A percentile compares a stretch with the other conserved stretches of the same genome.
Conservation (phyloP, 73 alveolate species). For the Tetrahymena malaccensis region DNA sequence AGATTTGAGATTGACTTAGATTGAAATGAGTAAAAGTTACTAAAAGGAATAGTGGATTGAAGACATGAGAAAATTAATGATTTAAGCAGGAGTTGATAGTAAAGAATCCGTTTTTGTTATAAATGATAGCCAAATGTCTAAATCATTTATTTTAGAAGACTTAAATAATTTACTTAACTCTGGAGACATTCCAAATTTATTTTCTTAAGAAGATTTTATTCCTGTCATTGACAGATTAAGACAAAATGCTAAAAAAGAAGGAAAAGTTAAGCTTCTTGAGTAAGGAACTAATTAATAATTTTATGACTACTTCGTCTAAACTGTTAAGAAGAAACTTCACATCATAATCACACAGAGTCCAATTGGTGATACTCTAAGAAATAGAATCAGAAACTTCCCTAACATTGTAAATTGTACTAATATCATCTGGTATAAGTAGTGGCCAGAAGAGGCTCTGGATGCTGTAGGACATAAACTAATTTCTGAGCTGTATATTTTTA, state of each 20-base stretch:
- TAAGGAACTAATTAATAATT: constrained; percentile 16
- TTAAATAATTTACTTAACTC: constrained; percentile 34
- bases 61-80: constrained; percentile 56
- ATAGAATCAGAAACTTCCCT: constrained; percentile 48
- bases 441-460: constrained; percentile 62
- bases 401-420: constrained; percentile 57
- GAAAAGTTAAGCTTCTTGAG: constrained; percentile 19
- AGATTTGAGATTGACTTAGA: constrained; percentile 43
- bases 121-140: constrained; percentile 10
- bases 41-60: constrained; percentile 64
- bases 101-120: constrained; percentile 70
- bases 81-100: constrained; percentile 60
- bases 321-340: constrained; percentile 37
- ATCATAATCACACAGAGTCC: constrained; percentile 57
- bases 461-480: constrained; percentile 44
- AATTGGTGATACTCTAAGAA: constrained; percentile 45
- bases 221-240: constrained; percentile 27
- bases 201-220: constrained; percentile 34
- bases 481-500: not conserved
- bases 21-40: constrained; percentile 54
- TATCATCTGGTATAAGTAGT: constrained; percentile 50
- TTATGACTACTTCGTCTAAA: constrained; percentile 39
- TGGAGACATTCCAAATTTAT: constrained; percentile 43
- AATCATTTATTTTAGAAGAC: constrained; percentile 31
- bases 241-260: constrained; percentile 43